Evolutionary conservation across 208 protist genomes (phyloP).

Genomic region (Crithidia bombi): DNA sequence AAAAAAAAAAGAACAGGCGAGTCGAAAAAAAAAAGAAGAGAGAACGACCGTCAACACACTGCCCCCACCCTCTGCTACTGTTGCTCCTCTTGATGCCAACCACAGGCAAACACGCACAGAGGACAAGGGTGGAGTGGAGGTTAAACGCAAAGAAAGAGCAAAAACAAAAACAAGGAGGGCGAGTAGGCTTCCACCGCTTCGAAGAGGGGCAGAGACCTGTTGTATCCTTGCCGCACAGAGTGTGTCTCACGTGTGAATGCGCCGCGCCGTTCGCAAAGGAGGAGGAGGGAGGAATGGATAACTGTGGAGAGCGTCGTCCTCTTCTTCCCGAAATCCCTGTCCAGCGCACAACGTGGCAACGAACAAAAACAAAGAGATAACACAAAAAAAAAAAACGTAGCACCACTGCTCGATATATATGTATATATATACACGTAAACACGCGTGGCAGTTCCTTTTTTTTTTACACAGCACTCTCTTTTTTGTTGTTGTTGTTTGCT

Average conservation of each 20-base stretch:
- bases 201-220: constrained; percentile 12
- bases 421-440: not conserved
- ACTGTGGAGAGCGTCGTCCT: too few species aligned
- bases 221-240: not conserved
- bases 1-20: not conserved
- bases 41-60: not conserved
- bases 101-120: not conserved
- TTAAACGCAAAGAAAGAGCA: not conserved
- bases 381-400: too few species aligned
- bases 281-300: too few species aligned
- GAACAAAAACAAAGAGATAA: too few species aligned
- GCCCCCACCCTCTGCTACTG: too few species aligned
- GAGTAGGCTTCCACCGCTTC: constrained; percentile 6
- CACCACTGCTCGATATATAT: too few species aligned
- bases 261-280: too few species aligned
- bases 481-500: not conserved
- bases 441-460: too few species aligned
- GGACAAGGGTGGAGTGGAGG: not conserved
- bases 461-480: not conserved
- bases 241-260: too few species aligned
- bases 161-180: not conserved
- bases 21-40: constrained; percentile 1
- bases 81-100: not conserved
- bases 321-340: too few species aligned
- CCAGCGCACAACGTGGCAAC: too few species aligned